phyloP scores from a whole-genome alignment of 257 asterid species.

The Solanum sejunctum region DNA sequence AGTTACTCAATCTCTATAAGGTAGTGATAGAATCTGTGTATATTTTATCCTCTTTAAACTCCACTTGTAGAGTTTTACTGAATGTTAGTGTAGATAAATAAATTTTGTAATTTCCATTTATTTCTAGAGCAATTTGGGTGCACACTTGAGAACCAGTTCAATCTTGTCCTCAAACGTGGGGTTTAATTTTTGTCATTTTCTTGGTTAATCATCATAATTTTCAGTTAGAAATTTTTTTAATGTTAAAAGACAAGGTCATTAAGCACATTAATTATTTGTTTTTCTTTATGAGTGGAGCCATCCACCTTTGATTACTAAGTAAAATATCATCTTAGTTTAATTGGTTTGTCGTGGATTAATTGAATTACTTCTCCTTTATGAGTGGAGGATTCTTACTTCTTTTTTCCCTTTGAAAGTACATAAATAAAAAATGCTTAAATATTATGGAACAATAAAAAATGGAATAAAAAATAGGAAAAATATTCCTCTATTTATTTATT shows the following conservation, averaged over 20 bases:
- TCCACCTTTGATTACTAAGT: not conserved
- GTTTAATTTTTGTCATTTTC: not conserved
- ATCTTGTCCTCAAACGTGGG: not conserved
- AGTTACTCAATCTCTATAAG: too few relatives aligned
- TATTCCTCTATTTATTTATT: fast-evolving
- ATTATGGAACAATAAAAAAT: too few relatives aligned
- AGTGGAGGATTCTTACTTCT: not conserved
- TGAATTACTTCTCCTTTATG: not conserved
- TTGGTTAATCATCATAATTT: not conserved
- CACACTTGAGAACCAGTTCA: too few relatives aligned
- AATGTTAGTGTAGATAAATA: too few relatives aligned
- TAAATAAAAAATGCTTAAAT: fast-evolving
- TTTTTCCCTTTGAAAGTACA: not conserved
- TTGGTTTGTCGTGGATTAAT: not conserved
- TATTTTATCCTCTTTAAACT: too few relatives aligned
- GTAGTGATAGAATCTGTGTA: too few relatives aligned
- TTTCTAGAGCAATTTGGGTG: too few relatives aligned
- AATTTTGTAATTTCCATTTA: too few relatives aligned
- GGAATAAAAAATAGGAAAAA: too few relatives aligned
- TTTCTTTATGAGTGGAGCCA: not conserved
- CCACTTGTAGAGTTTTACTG: too few relatives aligned
- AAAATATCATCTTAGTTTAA: not conserved
- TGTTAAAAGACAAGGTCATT: not conserved
- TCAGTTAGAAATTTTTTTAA: too few relatives aligned
- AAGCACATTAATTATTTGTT: not conserved